These are phyloP conservation scores for Tausonia pullulans DNA, from an alignment of 1,284 basidiomycete genomes.

Conservation along the genomic window DNA sequence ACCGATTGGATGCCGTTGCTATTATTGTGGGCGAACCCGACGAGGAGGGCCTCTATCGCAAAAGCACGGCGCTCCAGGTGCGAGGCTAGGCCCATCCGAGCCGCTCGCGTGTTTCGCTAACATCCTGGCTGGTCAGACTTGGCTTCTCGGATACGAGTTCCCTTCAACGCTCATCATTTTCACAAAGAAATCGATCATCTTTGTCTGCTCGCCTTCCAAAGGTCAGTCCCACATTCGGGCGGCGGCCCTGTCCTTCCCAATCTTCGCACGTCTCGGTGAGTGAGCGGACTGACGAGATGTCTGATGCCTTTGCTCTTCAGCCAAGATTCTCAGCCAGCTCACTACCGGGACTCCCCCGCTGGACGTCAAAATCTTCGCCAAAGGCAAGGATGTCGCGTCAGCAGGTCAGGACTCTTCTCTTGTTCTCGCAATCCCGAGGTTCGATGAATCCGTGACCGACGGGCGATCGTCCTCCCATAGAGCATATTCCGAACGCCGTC, in stretches of 20 bases:
- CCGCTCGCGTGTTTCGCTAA: neutral
- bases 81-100: conserved; percentile 23
- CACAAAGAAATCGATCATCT: conserved; percentile 53
- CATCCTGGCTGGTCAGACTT: conserved; percentile 50
- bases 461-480: conserved; percentile 7
- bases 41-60: conserved; percentile 68
- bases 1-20: conserved; percentile 57
- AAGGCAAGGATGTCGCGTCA: conserved; percentile 30
- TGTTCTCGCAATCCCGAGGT: no score
- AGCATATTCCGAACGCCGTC: conserved; percentile 26
- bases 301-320: conserved; percentile 17
- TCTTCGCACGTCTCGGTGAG: neutral
- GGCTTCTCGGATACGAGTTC: conserved; percentile 93
- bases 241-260: neutral
- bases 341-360: conserved; percentile 21
- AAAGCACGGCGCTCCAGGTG: conserved; percentile 83
- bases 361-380: conserved; percentile 28
- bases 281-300: neutral
- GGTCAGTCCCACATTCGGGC: conserved; percentile 40
- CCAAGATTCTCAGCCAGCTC: conserved; percentile 33
- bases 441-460: no score
- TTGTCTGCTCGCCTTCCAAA: conserved; percentile 82
- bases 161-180: conserved; percentile 84
- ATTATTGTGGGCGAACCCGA: conserved; percentile 72
- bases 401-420: conserved; percentile 18